Evolutionary conservation across 2,329 filamentous ascomycete genomes (phyloP), one percentile per base, ranked within the genome.

Genomic region (Verticillium tricorpus): DNA sequence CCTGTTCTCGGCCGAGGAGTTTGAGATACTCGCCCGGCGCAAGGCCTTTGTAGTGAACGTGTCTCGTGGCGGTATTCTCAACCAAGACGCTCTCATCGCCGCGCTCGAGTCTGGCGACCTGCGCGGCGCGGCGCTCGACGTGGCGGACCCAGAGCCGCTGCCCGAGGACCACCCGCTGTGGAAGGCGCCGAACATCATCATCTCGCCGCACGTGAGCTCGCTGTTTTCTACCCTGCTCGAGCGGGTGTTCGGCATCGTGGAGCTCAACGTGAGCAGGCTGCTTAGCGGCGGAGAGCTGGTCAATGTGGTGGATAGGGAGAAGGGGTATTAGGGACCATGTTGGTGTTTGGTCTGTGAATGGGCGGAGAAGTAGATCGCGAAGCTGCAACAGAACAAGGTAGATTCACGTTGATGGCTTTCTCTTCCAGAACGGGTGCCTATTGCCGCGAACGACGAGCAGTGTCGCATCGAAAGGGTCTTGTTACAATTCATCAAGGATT

Each of bases 71-170:
- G 61, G 68, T 15, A 67, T 78, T n/a, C 66, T 80, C 25, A 69
- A 79, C 50, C 71, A 72, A 0, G 70, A 80, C 11, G 86, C 84
- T 0, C 72, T 92, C 39, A 77, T 90, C 12, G 76, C 77, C 2
- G 85, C 87, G 0, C 73, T 92, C 8, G 68, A 75, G 31, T 62
- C 67, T 4, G 73, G 69, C 15, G 68, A 69, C 60, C 72, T 76
- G 52, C 56, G 76, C 17, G 89, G 89, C 12, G 89, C 89, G 0
- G 88, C 88, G 3, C 72, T 92, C 32, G 89, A 91, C 71, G 89
- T 92, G 0, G 86, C 89, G 1, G 88, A 92, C 64, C 89, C 89
- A 0, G 89, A 92, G 71, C 89, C 89, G 0, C 70, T 92, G 64
- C 88, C 89, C 0, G 69, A 75, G 14, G 84, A 87, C 28, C 83